phyloP scores from a whole-genome alignment of 148 eudicot species.

The Drosera capensis region DNA sequence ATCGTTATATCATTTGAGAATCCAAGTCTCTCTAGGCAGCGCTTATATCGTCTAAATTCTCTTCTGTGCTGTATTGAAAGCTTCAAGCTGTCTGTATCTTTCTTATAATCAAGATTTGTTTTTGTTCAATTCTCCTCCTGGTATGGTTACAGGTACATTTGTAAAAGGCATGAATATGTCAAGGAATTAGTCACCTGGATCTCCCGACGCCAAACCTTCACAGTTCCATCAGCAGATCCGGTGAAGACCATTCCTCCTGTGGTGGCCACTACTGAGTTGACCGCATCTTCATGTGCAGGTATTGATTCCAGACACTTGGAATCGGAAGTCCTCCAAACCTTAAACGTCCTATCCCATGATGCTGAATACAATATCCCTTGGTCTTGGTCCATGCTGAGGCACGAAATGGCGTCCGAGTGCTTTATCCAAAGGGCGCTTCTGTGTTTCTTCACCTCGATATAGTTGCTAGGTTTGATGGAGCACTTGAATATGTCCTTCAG shows the following conservation, averaged over 20 bases:
- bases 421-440: conserved; percentile 4
- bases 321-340: conserved; percentile 7
- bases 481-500: conserved; percentile 1
- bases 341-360: conserved; percentile 7
- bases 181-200: too few relatives aligned
- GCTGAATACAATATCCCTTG: conserved; percentile 5
- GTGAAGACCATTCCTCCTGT: conserved; percentile 4
- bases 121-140: too few relatives aligned
- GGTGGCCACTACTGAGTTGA: conserved; percentile 5
- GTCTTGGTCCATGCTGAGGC: conserved; percentile 2
- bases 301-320: conserved; percentile 9
- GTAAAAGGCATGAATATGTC: too few relatives aligned
- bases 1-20: too few relatives aligned
- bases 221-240: conserved; percentile 9
- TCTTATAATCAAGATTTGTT: too few relatives aligned
- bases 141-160: too few relatives aligned
- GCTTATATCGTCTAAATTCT: too few relatives aligned
- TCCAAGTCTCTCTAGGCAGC: too few relatives aligned
- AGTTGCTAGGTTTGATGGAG: conserved; percentile 3
- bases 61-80: too few relatives aligned
- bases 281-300: conserved; percentile 9
- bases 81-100: too few relatives aligned
- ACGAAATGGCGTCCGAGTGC: conserved; percentile 9
- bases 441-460: conserved; percentile 3
- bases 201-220: conserved; percentile 10